A percentile compares a stretch with the other conserved stretches of the same genome.
Evolutionary conservation across 345 rosid species (phyloP).

Genomic region (Populus nigra): DNA sequence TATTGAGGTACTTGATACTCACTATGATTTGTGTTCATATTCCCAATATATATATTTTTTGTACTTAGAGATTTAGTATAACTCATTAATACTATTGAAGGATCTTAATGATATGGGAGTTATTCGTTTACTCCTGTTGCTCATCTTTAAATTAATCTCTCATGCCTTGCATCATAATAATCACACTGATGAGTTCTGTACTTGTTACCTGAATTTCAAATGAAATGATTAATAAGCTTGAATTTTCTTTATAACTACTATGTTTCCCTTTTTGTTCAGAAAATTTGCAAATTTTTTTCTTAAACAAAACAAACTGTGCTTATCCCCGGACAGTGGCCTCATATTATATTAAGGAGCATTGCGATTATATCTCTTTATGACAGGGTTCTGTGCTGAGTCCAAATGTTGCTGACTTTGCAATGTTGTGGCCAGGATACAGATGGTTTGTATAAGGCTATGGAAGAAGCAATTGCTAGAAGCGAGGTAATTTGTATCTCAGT

Average conservation of each 20-base stretch:
- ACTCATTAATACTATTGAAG: neutral
- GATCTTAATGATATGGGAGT: neutral
- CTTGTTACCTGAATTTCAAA: neutral
- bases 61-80: neutral
- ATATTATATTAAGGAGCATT: constrained; percentile 50
- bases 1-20: constrained; percentile 39
- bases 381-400: constrained; percentile 61
- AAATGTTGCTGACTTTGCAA: constrained; percentile 74
- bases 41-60: neutral
- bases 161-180: neutral
- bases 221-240: neutral
- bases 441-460: constrained; percentile 57
- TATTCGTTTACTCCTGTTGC: neutral
- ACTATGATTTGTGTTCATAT: neutral
- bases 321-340: constrained; percentile 30
- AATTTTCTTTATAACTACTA: neutral
- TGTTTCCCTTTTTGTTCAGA: neutral
- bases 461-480: constrained; percentile 50
- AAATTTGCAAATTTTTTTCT: neutral
- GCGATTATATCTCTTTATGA: constrained; percentile 53
- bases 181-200: neutral
- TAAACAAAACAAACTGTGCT: constrained; percentile 9
- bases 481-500: constrained; percentile 46
- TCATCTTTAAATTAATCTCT: neutral
- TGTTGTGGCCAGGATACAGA: constrained; percentile 78